Percentiles rank a stretch among this genome's conserved stretches.
phyloP scores from a whole-genome alignment of 2,329 filamentous ascomycete species.

The Pseudogymnoascus sp. region DNA sequence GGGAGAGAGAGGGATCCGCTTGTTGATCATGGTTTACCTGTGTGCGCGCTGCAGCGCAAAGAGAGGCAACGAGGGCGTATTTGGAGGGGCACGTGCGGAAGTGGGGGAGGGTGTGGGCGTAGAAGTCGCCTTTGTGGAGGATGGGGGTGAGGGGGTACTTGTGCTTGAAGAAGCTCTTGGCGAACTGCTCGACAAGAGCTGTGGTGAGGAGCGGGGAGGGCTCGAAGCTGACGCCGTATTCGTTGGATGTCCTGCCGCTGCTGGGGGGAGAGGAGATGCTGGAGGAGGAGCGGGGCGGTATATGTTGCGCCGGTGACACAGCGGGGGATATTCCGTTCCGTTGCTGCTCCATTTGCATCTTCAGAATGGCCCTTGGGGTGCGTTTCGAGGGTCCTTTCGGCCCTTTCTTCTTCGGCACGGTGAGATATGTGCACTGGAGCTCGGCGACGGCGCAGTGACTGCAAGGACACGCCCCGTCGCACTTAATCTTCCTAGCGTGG shows the following conservation, averaged over 20 bases:
- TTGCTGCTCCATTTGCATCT: neutral
- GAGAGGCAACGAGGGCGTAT: slow-evolving; percentile 27
- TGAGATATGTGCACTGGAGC: slow-evolving; percentile 27
- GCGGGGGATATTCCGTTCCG: neutral
- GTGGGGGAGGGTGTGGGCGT: slow-evolving; percentile 17
- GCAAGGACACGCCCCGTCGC: slow-evolving; percentile 28
- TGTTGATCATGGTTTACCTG: slow-evolving; percentile 19
- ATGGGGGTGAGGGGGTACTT: slow-evolving; percentile 34
- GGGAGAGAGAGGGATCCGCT: slow-evolving; percentile 15
- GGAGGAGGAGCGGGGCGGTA: neutral
- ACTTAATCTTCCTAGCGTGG: slow-evolving; percentile 29
- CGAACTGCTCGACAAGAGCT: neutral
- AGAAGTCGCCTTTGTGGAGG: slow-evolving; percentile 23
- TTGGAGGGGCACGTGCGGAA: slow-evolving; percentile 20
- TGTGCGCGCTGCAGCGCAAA: slow-evolving; percentile 28
- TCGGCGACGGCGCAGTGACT: slow-evolving; percentile 22
- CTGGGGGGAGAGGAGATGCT: slow-evolving; percentile 12
- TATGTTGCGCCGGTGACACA: neutral
- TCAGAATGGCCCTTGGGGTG: slow-evolving; percentile 22
- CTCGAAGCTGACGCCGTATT: neutral
- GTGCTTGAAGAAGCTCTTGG: slow-evolving; percentile 19
- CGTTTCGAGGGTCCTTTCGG: slow-evolving; percentile 30
- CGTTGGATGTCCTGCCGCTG: neutral
- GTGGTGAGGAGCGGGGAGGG: neutral
- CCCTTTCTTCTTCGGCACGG: slow-evolving; percentile 31